These are phyloP conservation scores for Trametes villosa DNA, from an alignment of 768 basidiomycete species.

Conservation along the genomic window DNA sequence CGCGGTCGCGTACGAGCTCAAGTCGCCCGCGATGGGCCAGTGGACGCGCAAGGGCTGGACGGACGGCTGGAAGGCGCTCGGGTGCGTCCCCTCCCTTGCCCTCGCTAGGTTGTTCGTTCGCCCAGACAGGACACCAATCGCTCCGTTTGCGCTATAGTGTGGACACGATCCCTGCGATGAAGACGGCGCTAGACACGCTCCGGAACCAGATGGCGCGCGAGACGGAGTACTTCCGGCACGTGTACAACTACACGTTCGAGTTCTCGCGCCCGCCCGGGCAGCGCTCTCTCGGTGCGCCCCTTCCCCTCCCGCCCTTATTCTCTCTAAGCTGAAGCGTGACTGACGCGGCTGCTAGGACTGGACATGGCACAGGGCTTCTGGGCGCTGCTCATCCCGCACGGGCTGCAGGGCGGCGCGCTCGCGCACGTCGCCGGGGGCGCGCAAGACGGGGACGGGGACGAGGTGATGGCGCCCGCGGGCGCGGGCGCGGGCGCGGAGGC, in stretches of 20 bases:
- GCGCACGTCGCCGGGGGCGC: constrained; percentile 41
- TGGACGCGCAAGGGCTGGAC: constrained; percentile 77
- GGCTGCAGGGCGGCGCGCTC: constrained; percentile 68
- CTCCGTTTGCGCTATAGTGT: constrained; percentile 43
- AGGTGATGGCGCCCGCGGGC: constrained; percentile 46
- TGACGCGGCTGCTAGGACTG: too few relatives aligned
- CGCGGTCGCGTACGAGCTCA: constrained; percentile 79
- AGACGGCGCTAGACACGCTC: constrained; percentile 54
- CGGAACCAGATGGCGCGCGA: constrained; percentile 65
- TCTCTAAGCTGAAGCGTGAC: not conserved
- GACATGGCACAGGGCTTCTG: constrained; percentile 81
- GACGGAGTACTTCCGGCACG: constrained; percentile 69
- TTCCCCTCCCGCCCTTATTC: not conserved
- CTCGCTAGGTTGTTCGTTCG: not conserved
- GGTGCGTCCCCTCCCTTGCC: constrained; percentile 47
- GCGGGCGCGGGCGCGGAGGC: constrained; percentile 40
- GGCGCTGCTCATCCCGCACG: constrained; percentile 75
- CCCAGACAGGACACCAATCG: not conserved
- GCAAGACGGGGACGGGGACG: constrained; percentile 53
- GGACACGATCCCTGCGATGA: constrained; percentile 70
- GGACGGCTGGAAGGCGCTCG: constrained; percentile 77
- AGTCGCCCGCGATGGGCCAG: constrained; percentile 71
- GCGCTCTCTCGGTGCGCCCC: constrained; percentile 70
- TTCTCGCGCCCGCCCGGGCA: constrained; percentile 79
- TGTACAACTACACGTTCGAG: constrained; percentile 82